Base-by-base conservation (phyloP, 495 filamentous ascomycete genomes). In the Peziza echinospora region DNA sequence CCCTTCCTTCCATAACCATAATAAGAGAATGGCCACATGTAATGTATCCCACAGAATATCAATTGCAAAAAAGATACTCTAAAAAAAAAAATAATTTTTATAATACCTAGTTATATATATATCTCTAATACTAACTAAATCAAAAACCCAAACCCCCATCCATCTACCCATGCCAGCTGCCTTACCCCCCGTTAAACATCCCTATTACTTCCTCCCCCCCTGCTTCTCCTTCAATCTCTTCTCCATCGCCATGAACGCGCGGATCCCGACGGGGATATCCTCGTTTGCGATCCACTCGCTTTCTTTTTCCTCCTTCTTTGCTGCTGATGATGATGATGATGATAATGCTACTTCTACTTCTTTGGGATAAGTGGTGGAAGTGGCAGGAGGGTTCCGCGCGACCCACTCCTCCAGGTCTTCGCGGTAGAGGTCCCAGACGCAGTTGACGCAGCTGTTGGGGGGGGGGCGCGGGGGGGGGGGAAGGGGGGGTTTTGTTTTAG, bases 211-310 rank as follows among this genome's bases (percentile, higher is more conserved):
- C 28, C 28, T 34, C 30, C 30, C 47, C 37, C 45, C 47, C 26
- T 46, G 40, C 44, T 62, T 73, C 63, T 80, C 70, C 61, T 84
- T 84, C 49, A 97, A 63, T 62, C 65, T 78, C 71, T 94, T 97
- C 68, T 97, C 89, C 43, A 77, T 84, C 67, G 78, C 82, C 87
- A 97, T 96, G 62, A 97, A 97, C 60, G 91, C 89, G 47, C 80
- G 71, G 50, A 97, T 93, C 5, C 89, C 91, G 19, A 97, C 81
- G 0, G 91, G 87, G 37, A 97, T 51, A 50, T 47, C 47, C 43
- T 52, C 47, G 46, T 55, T 65, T n/a, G 51, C 53, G 19, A 69
- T 62, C 82, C 81, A 82, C 42, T 59, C 30, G 4, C 52, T 48
- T 61, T 60, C 51, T 9, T 9, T n/a, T n/a, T 9, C 41, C 11